phyloP scores from a whole-genome alignment of 2,329 filamentous ascomycete species.

The Colletotrichum australisinense region DNA sequence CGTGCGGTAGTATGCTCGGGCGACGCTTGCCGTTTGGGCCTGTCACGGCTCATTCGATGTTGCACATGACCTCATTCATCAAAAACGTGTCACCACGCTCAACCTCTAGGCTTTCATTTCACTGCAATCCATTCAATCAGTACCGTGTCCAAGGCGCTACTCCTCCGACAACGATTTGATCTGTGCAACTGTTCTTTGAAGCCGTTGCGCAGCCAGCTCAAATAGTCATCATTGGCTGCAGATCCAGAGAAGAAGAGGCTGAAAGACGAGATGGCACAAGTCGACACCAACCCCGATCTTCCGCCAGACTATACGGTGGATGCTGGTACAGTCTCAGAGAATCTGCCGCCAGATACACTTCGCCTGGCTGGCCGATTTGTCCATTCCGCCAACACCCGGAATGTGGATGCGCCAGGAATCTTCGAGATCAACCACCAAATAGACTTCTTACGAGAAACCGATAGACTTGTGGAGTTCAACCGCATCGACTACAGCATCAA shows the following conservation, averaged over 20 bases:
- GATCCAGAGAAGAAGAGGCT: neutral
- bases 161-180: neutral
- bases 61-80: neutral
- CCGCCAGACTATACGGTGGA: conserved; percentile 25
- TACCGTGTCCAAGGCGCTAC: neutral
- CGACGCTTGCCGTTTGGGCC: neutral
- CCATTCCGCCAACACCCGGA: conserved; percentile 40
- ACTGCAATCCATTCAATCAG: neutral
- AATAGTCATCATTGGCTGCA: no score
- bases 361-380: conserved; percentile 48
- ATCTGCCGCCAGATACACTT: conserved; percentile 46
- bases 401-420: conserved; percentile 43
- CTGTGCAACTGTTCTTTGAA: no score
- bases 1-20: neutral
- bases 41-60: neutral
- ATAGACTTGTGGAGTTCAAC: conserved; percentile 45
- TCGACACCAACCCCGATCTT: neutral
- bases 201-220: no score
- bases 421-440: conserved; percentile 51
- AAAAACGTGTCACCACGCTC: neutral
- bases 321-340: conserved; percentile 11
- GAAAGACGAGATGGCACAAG: neutral
- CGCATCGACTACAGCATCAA: conserved; percentile 45
- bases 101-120: neutral
- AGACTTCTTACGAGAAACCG: conserved; percentile 45